phyloP scores from a whole-genome alignment of 805 yeast genomes.

The Cyberlindnera mississippiensis region DNA sequence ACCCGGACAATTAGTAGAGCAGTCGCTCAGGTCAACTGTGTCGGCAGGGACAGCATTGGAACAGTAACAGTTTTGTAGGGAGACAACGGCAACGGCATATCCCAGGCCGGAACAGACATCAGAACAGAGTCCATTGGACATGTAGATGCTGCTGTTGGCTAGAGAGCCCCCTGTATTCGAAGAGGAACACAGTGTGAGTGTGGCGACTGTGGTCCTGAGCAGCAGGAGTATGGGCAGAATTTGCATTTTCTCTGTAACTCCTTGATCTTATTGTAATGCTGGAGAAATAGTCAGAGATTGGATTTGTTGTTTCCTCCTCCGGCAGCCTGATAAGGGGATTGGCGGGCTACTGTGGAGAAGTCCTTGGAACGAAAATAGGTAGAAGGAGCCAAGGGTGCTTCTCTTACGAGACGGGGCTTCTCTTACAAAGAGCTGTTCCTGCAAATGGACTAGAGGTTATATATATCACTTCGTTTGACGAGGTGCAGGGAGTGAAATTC shows the following conservation, averaged over 20 bases:
- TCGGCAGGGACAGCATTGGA: constrained; percentile 35
- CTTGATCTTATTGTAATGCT: no score
- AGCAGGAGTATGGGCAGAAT: not conserved
- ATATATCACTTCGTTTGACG: no score
- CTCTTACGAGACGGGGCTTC: no score
- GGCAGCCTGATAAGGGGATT: no score
- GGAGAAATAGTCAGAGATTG: no score
- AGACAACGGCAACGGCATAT: constrained; percentile 46
- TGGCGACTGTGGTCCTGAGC: constrained; percentile 1
- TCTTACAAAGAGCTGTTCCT: no score
- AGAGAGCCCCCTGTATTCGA: constrained; percentile 20
- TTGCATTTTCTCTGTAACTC: no score
- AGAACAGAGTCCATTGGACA: constrained; percentile 43
- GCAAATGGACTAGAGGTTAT: no score
- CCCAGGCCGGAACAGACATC: constrained; percentile 31
- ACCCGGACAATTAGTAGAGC: constrained; percentile 41
- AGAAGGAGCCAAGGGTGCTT: no score
- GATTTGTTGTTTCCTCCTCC: no score
- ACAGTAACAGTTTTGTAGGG: constrained; percentile 40
- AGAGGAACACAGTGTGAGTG: constrained; percentile 18
- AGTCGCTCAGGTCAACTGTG: constrained; percentile 32
- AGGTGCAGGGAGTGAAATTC: constrained; percentile 1
- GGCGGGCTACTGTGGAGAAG: no score
- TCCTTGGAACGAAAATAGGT: no score
- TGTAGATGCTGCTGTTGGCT: constrained; percentile 12